phyloP scores from a whole-genome alignment of 306 rosid species.

The Arachis stenosperma region DNA sequence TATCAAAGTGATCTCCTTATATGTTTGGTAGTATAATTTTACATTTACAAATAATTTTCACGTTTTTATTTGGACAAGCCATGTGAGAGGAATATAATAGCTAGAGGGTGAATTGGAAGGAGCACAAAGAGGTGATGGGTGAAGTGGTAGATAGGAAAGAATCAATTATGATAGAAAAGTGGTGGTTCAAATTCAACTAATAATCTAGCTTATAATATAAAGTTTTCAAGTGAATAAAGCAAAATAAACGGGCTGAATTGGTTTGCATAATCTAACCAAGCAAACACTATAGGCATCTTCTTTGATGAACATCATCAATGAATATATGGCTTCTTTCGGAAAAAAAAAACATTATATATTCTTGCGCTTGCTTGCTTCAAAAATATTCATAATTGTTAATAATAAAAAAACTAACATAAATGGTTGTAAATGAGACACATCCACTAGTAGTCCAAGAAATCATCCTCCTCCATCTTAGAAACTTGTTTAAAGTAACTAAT shows the following conservation, averaged over 20 bases:
- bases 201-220: neutral
- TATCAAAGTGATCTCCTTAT: no score
- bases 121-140: neutral
- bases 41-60: no score
- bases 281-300: neutral
- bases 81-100: neutral
- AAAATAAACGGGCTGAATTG: constrained; percentile 38
- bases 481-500: no score
- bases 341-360: no score
- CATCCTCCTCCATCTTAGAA: neutral
- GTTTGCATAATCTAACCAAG: constrained; percentile 18
- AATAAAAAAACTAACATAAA: neutral
- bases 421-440: constrained; percentile 37
- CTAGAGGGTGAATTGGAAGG: neutral
- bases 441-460: constrained; percentile 29
- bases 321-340: no score
- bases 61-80: no score
- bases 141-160: neutral
- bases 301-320: no score
- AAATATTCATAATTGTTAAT: no score
- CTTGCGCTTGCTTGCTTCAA: no score
- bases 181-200: constrained; percentile 30
- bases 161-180: neutral
- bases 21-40: no score
- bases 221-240: constrained; percentile 6